Percentiles rank a stretch among this genome's conserved stretches.
Conservation (phyloP, 2,329 filamentous ascomycete species). For the Scedosporium dehoogii region DNA sequence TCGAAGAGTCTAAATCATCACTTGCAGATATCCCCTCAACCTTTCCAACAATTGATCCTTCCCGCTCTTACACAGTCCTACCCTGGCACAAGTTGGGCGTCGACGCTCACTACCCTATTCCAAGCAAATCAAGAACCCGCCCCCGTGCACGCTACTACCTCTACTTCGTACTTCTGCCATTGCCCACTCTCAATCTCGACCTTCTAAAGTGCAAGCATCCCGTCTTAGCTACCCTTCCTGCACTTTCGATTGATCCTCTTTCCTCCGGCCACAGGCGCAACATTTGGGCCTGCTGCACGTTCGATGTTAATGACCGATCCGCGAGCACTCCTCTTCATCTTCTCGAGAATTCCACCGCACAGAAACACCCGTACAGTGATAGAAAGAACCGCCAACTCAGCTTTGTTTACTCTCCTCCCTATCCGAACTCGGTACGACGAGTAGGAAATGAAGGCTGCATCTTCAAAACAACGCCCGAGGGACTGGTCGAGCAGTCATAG, state of each 20-base stretch:
- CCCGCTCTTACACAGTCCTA: too few species aligned
- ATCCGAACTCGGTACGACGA: neutral
- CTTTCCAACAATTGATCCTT: too few species aligned
- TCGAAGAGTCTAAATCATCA: too few species aligned
- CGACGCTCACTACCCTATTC: neutral
- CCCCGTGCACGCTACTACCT: neutral
- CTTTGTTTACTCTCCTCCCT: neutral
- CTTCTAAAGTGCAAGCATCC: neutral
- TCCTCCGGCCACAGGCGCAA: neutral
- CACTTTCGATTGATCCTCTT: neutral
- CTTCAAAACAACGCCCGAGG: neutral
- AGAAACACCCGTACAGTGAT: too few species aligned
- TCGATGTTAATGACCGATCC: too few species aligned
- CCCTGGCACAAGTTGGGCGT: neutral
- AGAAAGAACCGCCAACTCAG: neutral
- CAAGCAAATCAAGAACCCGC: neutral
- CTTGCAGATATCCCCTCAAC: too few species aligned
- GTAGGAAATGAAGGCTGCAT: neutral
- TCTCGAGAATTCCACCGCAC: too few species aligned
- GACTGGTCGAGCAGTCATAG: neutral
- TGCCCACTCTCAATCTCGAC: neutral
- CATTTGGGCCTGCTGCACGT: neutral
- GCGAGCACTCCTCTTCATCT: too few species aligned
- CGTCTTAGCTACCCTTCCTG: neutral
- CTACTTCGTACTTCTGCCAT: neutral